These are phyloP conservation scores for Elaeagnus macrophylla DNA, from an alignment of 306 rosid species.

Conservation along the genomic window DNA sequence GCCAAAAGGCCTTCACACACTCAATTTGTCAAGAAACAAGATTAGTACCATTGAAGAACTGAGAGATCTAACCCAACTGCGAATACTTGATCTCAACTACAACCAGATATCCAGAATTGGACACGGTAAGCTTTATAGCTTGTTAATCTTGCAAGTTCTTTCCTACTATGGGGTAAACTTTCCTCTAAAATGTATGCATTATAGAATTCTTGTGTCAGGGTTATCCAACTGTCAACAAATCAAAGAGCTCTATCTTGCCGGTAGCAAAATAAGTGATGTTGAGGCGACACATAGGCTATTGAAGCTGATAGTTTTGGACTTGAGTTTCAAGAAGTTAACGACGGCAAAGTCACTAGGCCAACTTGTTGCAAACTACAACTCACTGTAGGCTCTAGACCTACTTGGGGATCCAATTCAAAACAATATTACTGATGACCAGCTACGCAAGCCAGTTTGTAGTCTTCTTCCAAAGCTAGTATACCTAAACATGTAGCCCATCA, in stretches of 20 bases:
- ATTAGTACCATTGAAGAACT: constrained; percentile 63
- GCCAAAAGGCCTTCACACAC: constrained; percentile 73
- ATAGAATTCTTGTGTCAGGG: constrained; percentile 32
- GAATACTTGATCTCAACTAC: constrained; percentile 73
- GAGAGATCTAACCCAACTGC: constrained; percentile 54
- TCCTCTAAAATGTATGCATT: background rate
- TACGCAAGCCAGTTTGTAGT: constrained; percentile 50
- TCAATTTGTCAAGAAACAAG: constrained; percentile 76
- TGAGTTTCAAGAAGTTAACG: constrained; percentile 82
- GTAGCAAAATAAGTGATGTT: constrained; percentile 77
- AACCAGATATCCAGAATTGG: constrained; percentile 76
- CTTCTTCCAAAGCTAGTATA: constrained; percentile 70
- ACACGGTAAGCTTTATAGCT: constrained; percentile 40
- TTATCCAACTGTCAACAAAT: constrained; percentile 59
- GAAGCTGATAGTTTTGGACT: constrained; percentile 72
- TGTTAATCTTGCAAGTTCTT: background rate
- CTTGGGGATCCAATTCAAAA: constrained; percentile 74
- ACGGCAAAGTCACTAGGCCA: constrained; percentile 69
- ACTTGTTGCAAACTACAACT: constrained; percentile 80
- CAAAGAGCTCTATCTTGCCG: constrained; percentile 73
- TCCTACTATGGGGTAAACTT: background rate
- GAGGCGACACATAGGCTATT: constrained; percentile 81
- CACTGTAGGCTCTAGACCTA: constrained; percentile 67
- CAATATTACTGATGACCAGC: constrained; percentile 66
- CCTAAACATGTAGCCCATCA: constrained; percentile 67